These are phyloP conservation scores for Linum trigynum DNA, from an alignment of 345 rosid species.

Conservation along the genomic window DNA sequence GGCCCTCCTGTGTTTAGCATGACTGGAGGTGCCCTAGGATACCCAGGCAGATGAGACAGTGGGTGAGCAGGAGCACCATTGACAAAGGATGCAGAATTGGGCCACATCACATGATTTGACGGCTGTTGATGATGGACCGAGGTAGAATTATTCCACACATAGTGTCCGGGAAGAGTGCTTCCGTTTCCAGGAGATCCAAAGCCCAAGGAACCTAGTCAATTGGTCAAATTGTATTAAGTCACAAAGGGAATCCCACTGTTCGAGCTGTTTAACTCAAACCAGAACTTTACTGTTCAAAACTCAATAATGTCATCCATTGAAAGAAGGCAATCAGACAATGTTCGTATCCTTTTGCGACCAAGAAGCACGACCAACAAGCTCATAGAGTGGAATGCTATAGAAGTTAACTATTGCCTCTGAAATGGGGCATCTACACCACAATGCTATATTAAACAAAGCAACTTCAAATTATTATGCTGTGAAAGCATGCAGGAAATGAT, in stretches of 20 bases:
- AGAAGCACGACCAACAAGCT: too few relatives aligned
- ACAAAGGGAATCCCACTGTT: neutral
- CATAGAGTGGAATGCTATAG: too few relatives aligned
- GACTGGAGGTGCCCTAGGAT: constrained; percentile 53
- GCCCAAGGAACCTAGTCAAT: constrained; percentile 27
- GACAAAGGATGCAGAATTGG: constrained; percentile 65
- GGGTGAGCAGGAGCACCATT: constrained; percentile 51
- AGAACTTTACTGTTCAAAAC: neutral
- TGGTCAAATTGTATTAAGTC: constrained; percentile 4
- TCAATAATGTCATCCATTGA: neutral
- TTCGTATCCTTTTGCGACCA: too few relatives aligned
- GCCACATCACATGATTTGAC: constrained; percentile 58
- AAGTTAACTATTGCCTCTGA: too few relatives aligned
- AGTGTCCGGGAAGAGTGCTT: constrained; percentile 51
- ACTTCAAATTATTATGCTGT: too few relatives aligned
- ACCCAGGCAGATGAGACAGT: constrained; percentile 46
- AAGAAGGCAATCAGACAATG: too few relatives aligned
- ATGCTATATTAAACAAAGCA: too few relatives aligned
- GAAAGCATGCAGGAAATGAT: too few relatives aligned
- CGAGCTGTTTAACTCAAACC: neutral
- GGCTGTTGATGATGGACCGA: constrained; percentile 44
- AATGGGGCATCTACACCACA: too few relatives aligned
- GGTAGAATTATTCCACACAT: constrained; percentile 47
- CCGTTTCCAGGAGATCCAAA: constrained; percentile 71
- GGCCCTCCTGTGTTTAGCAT: constrained; percentile 51